Conservation (phyloP, 495 filamentous ascomycete genomes). For the Aspergillus affinis region DNA sequence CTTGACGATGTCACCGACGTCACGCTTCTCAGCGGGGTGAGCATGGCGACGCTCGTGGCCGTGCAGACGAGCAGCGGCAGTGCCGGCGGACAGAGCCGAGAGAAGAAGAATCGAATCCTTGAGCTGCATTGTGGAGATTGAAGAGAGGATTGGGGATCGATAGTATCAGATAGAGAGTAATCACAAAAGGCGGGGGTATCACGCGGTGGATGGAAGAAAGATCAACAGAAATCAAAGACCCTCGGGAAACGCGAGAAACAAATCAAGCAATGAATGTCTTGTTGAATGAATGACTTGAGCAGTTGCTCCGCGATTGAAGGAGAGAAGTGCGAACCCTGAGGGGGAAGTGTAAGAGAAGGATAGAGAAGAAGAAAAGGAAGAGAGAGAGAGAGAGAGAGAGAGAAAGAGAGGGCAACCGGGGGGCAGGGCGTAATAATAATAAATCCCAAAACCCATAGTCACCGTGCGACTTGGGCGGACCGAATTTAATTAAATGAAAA, state of each 20-base stretch:
- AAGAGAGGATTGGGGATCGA: conserved; percentile 11
- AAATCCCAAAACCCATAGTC: neutral
- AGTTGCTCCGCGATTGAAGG: conserved; percentile 21
- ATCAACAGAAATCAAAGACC: conserved; percentile 1
- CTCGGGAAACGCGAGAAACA: conserved; percentile 9
- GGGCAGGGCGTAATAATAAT: conserved; percentile 12
- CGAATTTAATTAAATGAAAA: conserved; percentile 20
- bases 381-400: conserved; percentile 19
- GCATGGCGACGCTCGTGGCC: conserved; percentile 49
- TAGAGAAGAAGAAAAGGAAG: conserved; percentile 14
- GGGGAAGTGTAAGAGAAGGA: conserved; percentile 28
- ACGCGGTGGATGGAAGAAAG: conserved; percentile 5
- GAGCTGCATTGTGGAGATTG: conserved; percentile 36
- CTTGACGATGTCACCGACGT: conserved; percentile 48
- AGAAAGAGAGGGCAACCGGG: conserved; percentile 18
- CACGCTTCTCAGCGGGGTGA: conserved; percentile 39
- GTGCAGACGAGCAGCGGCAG: conserved; percentile 43
- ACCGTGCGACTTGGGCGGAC: conserved; percentile 1
- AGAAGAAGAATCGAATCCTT: conserved; percentile 42
- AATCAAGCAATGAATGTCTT: conserved; percentile 7
- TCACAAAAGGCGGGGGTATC: conserved; percentile 3
- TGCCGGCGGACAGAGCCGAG: conserved; percentile 44
- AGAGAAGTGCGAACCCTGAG: conserved; percentile 15
- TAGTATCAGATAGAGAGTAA: conserved; percentile 10
- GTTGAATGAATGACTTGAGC: conserved; percentile 32